Base-by-base conservation (phyloP, 306 rosid species). In the Lathyrus oleraceus region DNA sequence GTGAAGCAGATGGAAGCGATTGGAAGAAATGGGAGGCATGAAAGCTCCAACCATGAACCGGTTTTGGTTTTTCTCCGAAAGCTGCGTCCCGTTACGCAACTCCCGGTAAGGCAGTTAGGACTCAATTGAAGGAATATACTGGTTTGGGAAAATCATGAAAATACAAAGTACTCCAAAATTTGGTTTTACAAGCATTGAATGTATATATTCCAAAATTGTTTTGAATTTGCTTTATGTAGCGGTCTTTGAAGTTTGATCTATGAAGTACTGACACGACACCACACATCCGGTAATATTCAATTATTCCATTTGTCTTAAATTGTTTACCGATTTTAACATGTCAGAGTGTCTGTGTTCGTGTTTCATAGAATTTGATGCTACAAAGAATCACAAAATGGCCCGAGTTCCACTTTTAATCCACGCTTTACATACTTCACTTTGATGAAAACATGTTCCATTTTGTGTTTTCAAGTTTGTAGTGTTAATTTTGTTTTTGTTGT, bases 21-120 rank as follows among this genome's bases (percentile, higher is more conserved):
- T 94, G 73, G 98, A 90, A 82, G 96, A 88, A 82, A 83, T 94
- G 66, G 98, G 92, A 69, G 90, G 97, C 15, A 62, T 69, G 92
- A 90, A 81, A 79, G 84, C 84, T 35, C 47, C 94, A 11, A 84
- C 84, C 76, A 85, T 10, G 96, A 94, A 75, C 81, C 92, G 3
- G 92, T 90, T 71, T 87, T 94, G 6, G 87, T 94, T 42, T n/a
- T n/a, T 78, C 97, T 77, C 81, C 94, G 8, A 87, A 82, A 81
- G 80, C 71, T 56, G 75, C 83, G 68, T 56, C 80, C 5, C 10
- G 7, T 6, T 76, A 81, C 40, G 43, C 78, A 44, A 63, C 86
- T 61, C 81, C 96, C 73, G 87, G 90, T 77, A 82, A 88, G 86
- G 68, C 72, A 59, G 65, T 56, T 70, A 65, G 60, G 57, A 20